Percentiles rank a stretch among this genome's conserved stretches.
These are phyloP conservation scores for Pyrenophora seminiperda DNA, from an alignment of 2,329 filamentous ascomycete genomes.

Conservation along the genomic window DNA sequence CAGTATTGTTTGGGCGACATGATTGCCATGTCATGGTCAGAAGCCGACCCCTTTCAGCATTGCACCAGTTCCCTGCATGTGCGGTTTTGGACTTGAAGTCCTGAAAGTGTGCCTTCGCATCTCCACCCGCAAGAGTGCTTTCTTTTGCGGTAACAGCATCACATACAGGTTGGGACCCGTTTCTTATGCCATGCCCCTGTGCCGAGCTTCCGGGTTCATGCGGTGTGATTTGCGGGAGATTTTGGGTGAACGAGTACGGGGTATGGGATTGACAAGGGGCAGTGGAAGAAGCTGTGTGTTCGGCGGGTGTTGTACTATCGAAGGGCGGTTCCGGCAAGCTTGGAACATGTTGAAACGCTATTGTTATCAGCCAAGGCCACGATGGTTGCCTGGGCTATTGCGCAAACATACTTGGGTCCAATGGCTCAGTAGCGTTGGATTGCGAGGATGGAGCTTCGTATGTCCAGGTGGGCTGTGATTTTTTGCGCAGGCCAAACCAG, in stretches of 20 bases:
- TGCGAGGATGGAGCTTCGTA: slow-evolving; percentile 43
- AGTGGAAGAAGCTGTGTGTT: slow-evolving; percentile 1
- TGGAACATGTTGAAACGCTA: slow-evolving; percentile 3
- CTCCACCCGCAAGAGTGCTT: neutral
- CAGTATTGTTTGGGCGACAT: slow-evolving; percentile 10
- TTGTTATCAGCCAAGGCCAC: slow-evolving; percentile 1
- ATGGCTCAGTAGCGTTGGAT: slow-evolving; percentile 12
- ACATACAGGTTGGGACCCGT: neutral
- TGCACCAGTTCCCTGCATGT: slow-evolving; percentile 1
- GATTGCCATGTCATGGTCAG: slow-evolving; percentile 9
- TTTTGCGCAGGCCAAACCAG: slow-evolving; percentile 35
- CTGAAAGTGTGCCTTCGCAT: slow-evolving; percentile 11
- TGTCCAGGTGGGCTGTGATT: slow-evolving; percentile 35
- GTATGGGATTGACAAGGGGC: neutral
- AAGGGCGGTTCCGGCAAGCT: neutral
- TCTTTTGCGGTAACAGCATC: neutral
- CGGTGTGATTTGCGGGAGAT: neutral
- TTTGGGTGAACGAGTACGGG: slow-evolving; percentile 10
- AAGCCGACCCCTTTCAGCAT: neutral
- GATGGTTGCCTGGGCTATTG: neutral
- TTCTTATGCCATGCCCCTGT: neutral
- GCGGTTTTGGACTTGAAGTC: slow-evolving; percentile 16
- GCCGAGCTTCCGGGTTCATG: neutral
- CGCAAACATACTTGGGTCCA: slow-evolving; percentile 26
- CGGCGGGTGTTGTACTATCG: neutral